phyloP scores from a whole-genome alignment of 2,329 filamentous ascomycete genomes.

The Pseudogymnoascus sp. region DNA sequence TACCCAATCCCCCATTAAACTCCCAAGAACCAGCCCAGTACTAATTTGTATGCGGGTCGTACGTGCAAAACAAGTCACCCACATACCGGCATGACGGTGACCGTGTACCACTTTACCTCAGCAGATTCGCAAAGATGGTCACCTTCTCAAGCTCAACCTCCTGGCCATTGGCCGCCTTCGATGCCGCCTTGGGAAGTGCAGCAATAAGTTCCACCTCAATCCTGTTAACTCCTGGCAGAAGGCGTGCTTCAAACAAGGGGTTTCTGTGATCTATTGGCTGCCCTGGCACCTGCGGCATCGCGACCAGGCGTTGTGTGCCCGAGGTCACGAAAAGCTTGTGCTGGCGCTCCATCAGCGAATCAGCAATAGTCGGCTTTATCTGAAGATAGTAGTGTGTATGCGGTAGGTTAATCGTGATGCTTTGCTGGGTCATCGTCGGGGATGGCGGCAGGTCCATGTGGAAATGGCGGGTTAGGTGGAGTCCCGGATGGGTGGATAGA shows the following conservation, averaged over 20 bases:
- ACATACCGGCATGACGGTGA: background rate
- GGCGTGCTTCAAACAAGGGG: slow-evolving; percentile 66
- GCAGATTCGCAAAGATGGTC: slow-evolving; percentile 66
- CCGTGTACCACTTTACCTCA: slow-evolving; percentile 34
- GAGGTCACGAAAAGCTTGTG: slow-evolving; percentile 71
- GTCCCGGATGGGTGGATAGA: slow-evolving; percentile 59
- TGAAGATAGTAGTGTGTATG: slow-evolving; percentile 63
- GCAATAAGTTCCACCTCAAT: slow-evolving; percentile 74
- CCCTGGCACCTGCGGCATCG: slow-evolving; percentile 42
- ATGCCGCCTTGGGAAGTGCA: slow-evolving; percentile 53
- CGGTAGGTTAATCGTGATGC: slow-evolving; percentile 63
- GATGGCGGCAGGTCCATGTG: slow-evolving; percentile 59
- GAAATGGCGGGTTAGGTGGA: slow-evolving; percentile 55
- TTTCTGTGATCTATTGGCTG: slow-evolving; percentile 48
- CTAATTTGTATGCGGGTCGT: background rate
- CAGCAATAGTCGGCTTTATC: slow-evolving; percentile 58
- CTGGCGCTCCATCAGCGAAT: slow-evolving; percentile 58
- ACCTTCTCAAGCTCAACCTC: slow-evolving; percentile 73
- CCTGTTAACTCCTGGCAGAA: slow-evolving; percentile 67
- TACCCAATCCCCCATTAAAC: background rate
- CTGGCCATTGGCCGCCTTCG: slow-evolving; percentile 47
- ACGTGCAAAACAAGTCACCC: background rate
- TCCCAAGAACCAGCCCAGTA: background rate
- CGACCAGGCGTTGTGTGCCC: slow-evolving; percentile 53
- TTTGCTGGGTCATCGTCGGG: slow-evolving; percentile 60